Base-by-base conservation (phyloP, 768 basidiomycete species). In the Boletellus ananas region DNA sequence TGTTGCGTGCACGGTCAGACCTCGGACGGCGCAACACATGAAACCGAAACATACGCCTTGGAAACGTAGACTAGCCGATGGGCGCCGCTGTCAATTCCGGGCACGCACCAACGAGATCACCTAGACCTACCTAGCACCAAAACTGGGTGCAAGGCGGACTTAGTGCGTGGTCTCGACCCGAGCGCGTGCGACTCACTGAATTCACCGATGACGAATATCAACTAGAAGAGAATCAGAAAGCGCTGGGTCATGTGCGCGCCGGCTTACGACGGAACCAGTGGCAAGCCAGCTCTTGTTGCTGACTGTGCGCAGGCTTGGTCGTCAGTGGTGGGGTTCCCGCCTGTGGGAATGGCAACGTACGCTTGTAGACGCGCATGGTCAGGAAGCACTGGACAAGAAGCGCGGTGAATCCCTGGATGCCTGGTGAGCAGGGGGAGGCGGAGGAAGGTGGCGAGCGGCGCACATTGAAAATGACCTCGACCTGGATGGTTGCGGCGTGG, bases 381-480 rank as follows among this genome's bases (percentile, higher is more conserved):
- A 81, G 71, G 65, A 83, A 83, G 14, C 78, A 73, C 67, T 83
- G 82, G 1, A 83, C 82, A 31, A 81, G 64, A n/a, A 73, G 68
- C 3, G 74, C 79, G 4, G 79, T 82, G 33, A 81, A 62, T 21
- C 75, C 65, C 64, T 65, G n/a, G 9, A 9, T 16, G 3, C 12
- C 29, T 17, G 34, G 31, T 64, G 29, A 61, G 43, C 7, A 3
- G 16, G 6, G 20, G n/a, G 20, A 23, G 3, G 23, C 23, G 23
- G 3, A 23, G 23, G 23, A 12, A 13, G 17, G 7, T 1, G 13
- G 10, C 35, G 8, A 12, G 18, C 13, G 16, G 2, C 60, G 20
- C 57, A 66, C 80, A 59, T 79, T 80, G 64, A 81, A 81, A 16
- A 81, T 54, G 14, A 80, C 78, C 57, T 79, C 78, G 20, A 77